Percentiles rank a stretch among this genome's conserved stretches.
Conservation (phyloP, 148 eudicot genomes). For the Rheum nobile region DNA sequence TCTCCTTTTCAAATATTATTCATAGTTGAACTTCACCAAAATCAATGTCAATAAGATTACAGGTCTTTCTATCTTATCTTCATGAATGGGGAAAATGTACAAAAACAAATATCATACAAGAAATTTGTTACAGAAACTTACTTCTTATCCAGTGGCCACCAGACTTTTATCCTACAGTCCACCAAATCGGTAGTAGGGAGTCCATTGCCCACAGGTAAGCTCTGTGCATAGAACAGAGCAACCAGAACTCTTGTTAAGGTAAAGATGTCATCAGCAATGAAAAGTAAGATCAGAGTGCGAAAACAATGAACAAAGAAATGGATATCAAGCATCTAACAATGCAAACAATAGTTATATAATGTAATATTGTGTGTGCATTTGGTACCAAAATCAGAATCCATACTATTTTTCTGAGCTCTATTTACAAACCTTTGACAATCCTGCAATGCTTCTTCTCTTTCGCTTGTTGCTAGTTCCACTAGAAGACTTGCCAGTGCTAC, state of each 20-base stretch:
- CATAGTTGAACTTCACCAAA: not conserved
- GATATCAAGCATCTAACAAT: not conserved
- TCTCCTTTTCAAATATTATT: not conserved
- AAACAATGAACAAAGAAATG: not conserved
- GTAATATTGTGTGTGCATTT: not conserved
- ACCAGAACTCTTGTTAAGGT: not conserved
- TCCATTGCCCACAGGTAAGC: constrained; percentile 44
- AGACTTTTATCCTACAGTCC: constrained; percentile 69
- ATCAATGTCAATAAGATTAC: not conserved
- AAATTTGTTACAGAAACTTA: constrained; percentile 21
- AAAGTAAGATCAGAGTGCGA: not conserved
- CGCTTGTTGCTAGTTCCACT: constrained; percentile 34
- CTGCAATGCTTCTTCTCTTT: constrained; percentile 46
- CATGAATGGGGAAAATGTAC: not conserved
- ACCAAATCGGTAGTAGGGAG: constrained; percentile 54
- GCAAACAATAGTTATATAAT: not conserved
- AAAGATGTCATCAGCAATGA: not conserved
- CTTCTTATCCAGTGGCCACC: constrained; percentile 99
- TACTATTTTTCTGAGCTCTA: not conserved
- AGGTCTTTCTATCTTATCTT: not conserved
- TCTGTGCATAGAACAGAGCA: constrained; percentile 30
- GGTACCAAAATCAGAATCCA: not conserved
- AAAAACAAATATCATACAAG: not conserved
- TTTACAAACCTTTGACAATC: constrained; percentile 61
- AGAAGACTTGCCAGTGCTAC: constrained; percentile 22